Conservation (phyloP, 352 stramenopile species). For the Globisporangium polare region DNA sequence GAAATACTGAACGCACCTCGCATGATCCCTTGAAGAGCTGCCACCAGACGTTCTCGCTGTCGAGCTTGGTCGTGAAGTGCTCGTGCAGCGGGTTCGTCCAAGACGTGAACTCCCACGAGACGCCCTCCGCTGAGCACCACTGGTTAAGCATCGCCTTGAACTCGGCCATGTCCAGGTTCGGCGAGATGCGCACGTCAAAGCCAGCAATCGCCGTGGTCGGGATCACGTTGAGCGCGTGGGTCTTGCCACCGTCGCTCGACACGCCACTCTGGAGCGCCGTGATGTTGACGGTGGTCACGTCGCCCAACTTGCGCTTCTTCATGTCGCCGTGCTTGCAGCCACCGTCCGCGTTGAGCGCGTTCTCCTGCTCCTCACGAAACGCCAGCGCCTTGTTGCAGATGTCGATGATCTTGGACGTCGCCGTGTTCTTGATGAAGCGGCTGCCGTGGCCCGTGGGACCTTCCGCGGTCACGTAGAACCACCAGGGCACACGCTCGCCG, state of each 20-base stretch:
- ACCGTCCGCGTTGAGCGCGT: constrained; percentile 51
- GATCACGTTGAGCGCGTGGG: constrained; percentile 91
- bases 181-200: constrained; percentile 93
- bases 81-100: constrained; percentile 36
- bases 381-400: constrained; percentile 83
- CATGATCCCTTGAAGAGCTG: constrained; percentile 31
- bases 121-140: constrained; percentile 81
- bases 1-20: constrained; percentile 15
- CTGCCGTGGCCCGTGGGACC: constrained; percentile 87
- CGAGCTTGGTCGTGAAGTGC: constrained; percentile 46
- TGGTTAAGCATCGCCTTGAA: constrained; percentile 85
- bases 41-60: constrained; percentile 43
- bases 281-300: constrained; percentile 94
- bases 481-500: constrained; percentile 93
- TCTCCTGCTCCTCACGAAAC: constrained; percentile 89
- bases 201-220: constrained; percentile 85
- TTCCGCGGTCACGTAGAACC: constrained; percentile 83
- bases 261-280: constrained; percentile 90
- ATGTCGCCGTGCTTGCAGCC: constrained; percentile 92
- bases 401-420: constrained; percentile 92
- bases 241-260: constrained; percentile 61
- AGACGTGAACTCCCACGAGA: constrained; percentile 71
- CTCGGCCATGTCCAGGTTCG: constrained; percentile 68
- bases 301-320: constrained; percentile 86
- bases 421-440: constrained; percentile 95